These are phyloP conservation scores for Neltuma alba DNA, from an alignment of 306 rosid genomes.

Conservation along the genomic window DNA sequence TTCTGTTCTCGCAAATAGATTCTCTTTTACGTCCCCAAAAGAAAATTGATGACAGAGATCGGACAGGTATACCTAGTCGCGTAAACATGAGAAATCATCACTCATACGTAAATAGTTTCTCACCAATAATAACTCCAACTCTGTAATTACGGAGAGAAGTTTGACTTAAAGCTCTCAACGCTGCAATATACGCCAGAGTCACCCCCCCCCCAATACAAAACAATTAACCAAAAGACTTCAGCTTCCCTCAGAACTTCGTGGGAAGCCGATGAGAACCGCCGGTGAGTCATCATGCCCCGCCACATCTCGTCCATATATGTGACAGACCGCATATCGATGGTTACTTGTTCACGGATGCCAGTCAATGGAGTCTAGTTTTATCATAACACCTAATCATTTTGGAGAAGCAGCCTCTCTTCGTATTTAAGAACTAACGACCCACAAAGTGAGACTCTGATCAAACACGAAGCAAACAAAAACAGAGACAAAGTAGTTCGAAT, in stretches of 20 bases:
- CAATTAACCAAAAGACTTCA: not conserved
- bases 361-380: not conserved
- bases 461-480: not conserved
- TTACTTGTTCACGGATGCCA: not conserved
- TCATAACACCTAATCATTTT: not conserved
- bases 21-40: too few species aligned
- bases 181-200: not conserved
- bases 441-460: conserved; percentile 4
- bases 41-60: too few species aligned
- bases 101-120: not conserved
- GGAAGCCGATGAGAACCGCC: not conserved
- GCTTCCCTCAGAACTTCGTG: not conserved
- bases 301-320: not conserved
- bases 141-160: not conserved
- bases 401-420: not conserved
- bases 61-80: too few species aligned
- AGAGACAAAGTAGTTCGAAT: not conserved
- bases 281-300: not conserved
- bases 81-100: not conserved
- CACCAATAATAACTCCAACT: not conserved
- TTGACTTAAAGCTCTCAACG: not conserved
- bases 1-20: too few species aligned
- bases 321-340: not conserved
- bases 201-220: not conserved
- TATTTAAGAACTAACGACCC: not conserved